phyloP scores from a whole-genome alignment of 139 green algal species.

The Chlamydomonas urium region DNA sequence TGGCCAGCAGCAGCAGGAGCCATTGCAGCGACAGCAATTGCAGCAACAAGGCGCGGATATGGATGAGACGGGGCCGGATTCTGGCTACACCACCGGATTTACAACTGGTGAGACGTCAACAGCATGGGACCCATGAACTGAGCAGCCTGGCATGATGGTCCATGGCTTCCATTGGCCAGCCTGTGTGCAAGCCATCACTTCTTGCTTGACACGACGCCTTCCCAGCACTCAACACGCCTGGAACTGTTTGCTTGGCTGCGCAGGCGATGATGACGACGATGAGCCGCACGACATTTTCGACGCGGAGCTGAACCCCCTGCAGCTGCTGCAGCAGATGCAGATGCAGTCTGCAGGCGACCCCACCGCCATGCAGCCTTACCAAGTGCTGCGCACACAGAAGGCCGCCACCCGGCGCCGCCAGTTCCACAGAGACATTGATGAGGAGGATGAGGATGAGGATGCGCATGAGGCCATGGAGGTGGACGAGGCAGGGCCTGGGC shows the following conservation, averaged over 20 bases:
- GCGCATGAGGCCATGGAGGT: not conserved
- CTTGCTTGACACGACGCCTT: not conserved
- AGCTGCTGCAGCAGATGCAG: constrained; percentile 48
- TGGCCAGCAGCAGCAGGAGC: too few species aligned
- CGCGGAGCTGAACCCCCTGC: constrained; percentile 37
- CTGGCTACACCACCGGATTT: not conserved
- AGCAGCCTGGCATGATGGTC: not conserved
- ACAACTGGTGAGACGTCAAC: not conserved
- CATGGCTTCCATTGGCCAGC: not conserved
- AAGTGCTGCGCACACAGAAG: not conserved
- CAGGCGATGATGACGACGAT: constrained; percentile 26
- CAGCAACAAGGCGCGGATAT: too few species aligned
- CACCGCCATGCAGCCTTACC: not conserved
- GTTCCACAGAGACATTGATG: not conserved
- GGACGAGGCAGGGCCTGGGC: not conserved
- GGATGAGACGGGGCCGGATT: too few species aligned
- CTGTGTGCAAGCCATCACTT: not conserved
- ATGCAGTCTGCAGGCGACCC: not conserved
- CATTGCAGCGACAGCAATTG: too few species aligned
- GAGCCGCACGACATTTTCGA: constrained; percentile 36
- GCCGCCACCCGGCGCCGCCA: not conserved
- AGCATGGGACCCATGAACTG: not conserved
- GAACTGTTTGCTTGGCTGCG: not conserved
- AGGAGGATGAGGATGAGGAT: not conserved
- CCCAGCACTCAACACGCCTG: too few species aligned